Evolutionary conservation across 805 yeast species (phyloP), one percentile per base, ranked within the genome.

Genomic region (Yamadazyma nakazawae): DNA sequence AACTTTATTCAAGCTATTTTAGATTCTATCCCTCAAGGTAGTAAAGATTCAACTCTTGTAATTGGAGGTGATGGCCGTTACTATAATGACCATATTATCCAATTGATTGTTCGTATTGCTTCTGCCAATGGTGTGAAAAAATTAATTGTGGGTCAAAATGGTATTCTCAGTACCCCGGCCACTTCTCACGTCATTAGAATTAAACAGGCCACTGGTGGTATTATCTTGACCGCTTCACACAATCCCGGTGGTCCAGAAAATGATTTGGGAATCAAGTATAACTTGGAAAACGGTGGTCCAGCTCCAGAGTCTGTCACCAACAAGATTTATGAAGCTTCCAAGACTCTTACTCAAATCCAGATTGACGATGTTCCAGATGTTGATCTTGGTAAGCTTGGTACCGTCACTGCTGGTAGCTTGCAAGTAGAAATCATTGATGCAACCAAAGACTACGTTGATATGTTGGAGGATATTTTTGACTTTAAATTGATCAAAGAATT

Each of bases 61-160:
- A 83, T 92, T 54, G 99, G 99, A 49, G 99, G 99, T 49, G 99
- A 92, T 64, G 98, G 98, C 39, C 83, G 99, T 57, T 92, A 75
- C 75, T 94, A 89, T 74, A 91, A 91, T 63, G 85, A 80, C 56
- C 77, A 74, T 38, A 91, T 90, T 35, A 80, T 94, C 58, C 88
- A 89, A 62, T 70, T 84, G 61, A 92, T 92, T 58, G 85, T 88
- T 31, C 70, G 81, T 55, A 88, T 92, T 45, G 85, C 88, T 50
- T 95, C 96, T 28, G 99, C 92, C 40, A 92, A 92, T 62, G 96
- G 96, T 32, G 96, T 91, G 46, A 75, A 72, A 57, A 88, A 88
- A 64, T 71, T 92, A 58, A 84, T 92, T 54, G 75, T 92, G 52
- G 99, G 99, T 51, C 88, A 88, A 59, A 61, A 85, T 58, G 97